Base-by-base conservation (phyloP, 192 early-diverging fungal species). In the Paraglomus occultum region DNA sequence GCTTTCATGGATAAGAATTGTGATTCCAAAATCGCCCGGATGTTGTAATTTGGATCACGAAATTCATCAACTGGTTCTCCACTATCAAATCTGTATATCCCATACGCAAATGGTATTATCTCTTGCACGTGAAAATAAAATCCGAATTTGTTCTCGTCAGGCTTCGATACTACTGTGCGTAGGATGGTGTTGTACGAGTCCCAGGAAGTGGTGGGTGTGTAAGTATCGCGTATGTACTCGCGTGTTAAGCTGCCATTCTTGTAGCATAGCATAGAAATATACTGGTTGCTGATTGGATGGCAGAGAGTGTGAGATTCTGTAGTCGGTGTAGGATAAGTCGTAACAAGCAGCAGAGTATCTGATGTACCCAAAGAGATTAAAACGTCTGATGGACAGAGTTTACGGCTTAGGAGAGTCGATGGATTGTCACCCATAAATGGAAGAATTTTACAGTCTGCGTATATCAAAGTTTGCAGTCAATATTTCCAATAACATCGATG, bases 231-330 rank as follows among this genome's bases (percentile, higher is more conserved):
- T 38, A 93, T 82, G 47, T 79, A 75, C 64, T 93, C 89, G 9
- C 92, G 78, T 0, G 89, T 87, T n/a, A 93, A 70, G n/a, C 89
- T 90, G 10, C 93, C 93, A 67, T 95, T 95, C 74, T 91, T 93
- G 80, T 89, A 92, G 70, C 88, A 90, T 15, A 94, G 75, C 85
- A 95, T 89, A 14, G 86, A 89, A 62, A 95, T 83, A 62, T 82
- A 94, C 15, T 76, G 77, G 12, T 73, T 44, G 14, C 81, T 80
- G 0, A 85, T 82, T 7, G 93, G 93, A 65, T 95, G 92, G 50
- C 74, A 75, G 5, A 79, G 60, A 7, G 76, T 58, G 58, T 77
- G 83, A 52, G 57, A 74, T 57, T 70, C 77, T 11, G 45, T 72
- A 20, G 58, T 71, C 18, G 73, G 68, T 8, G 17, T 71, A 38